Percentiles rank a stretch among this genome's conserved stretches.
These are phyloP conservation scores for Dendrobium catenatum DNA, from an alignment of 106 monocot species.

Conservation along the genomic window DNA sequence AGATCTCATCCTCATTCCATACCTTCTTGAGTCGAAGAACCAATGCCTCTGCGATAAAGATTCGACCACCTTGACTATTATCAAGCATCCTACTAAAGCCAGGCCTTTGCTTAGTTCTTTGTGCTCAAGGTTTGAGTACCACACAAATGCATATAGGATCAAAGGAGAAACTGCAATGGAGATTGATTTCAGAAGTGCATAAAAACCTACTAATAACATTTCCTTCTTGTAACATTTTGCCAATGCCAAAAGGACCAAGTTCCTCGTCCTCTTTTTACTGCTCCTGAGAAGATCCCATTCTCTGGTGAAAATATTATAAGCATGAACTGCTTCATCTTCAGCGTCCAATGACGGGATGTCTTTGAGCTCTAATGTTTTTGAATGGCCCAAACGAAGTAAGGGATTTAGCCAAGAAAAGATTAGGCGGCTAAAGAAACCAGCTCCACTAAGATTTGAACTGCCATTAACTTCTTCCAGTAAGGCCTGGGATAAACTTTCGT, in stretches of 20 bases:
- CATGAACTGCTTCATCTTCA: conserved; percentile 40
- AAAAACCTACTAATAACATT: conserved; percentile 42
- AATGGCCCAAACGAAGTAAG: conserved; percentile 42
- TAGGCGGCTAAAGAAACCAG: conserved; percentile 38
- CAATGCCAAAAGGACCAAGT: conserved; percentile 32
- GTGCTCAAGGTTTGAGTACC: conserved; percentile 25
- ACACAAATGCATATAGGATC: conserved; percentile 44
- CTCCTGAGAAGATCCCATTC: conserved; percentile 31
- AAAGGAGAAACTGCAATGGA: conserved; percentile 28
- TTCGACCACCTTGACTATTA: conserved; percentile 37
- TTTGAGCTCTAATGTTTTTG: conserved; percentile 32
- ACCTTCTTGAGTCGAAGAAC: conserved; percentile 56
- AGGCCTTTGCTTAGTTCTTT: conserved; percentile 17
- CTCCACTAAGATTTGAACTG: conserved; percentile 4
- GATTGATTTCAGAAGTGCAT: conserved; percentile 40
- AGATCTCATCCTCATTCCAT: conserved; percentile 68
- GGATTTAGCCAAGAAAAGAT: conserved; percentile 69
- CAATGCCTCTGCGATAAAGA: conserved; percentile 74
- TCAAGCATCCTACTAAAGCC: conserved; percentile 26
- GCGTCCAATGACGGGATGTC: conserved; percentile 45
- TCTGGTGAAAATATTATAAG: conserved; percentile 30
- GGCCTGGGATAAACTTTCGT: conserved; percentile 19
- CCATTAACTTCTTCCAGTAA: conserved; percentile 17
- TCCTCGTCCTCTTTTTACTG: conserved; percentile 8
- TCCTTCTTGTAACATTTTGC: conserved; percentile 50